Evolutionary conservation across 202 grass and related monocot species (phyloP).

Genomic region (Schoenoplectus triqueter): DNA sequence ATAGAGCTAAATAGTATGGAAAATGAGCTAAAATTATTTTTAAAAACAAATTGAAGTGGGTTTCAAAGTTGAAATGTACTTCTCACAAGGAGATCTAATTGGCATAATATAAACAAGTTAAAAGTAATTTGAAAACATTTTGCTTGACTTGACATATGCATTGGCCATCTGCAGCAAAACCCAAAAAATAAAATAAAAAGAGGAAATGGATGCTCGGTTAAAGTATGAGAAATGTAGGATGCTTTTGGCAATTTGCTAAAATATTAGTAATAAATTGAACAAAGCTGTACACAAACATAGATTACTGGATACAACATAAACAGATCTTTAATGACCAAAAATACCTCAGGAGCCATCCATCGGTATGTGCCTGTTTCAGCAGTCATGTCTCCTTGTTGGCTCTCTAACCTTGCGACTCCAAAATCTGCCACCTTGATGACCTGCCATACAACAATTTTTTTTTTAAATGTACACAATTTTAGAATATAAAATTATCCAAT

Average conservation of each 20-base stretch:
- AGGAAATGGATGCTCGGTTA: background rate
- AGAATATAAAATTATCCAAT: slow-evolving; percentile 35
- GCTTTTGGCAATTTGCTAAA: background rate
- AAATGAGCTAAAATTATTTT: background rate
- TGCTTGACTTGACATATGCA: background rate
- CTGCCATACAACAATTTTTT: slow-evolving; percentile 45
- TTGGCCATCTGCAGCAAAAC: slow-evolving; percentile 3
- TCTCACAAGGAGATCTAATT: background rate
- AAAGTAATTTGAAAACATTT: background rate
- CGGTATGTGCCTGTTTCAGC: slow-evolving; percentile 97
- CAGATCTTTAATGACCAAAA: slow-evolving; percentile 19
- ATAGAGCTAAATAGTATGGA: background rate
- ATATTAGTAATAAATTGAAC: background rate
- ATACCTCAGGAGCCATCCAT: slow-evolving; percentile 99
- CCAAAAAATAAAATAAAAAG: background rate
- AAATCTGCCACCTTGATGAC: slow-evolving; percentile 96
- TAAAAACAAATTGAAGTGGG: background rate
- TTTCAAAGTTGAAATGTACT: background rate
- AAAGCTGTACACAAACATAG: slow-evolving; percentile 26
- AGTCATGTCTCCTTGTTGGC: slow-evolving; percentile 82
- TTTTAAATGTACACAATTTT: slow-evolving; percentile 20
- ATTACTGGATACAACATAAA: slow-evolving; percentile 18
- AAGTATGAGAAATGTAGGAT: background rate
- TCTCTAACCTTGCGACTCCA: slow-evolving; percentile 70
- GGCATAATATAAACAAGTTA: background rate